Evolutionary conservation across 305 asterid species (phyloP), one percentile per base, ranked within the genome.

Genomic region (Withania somnifera): DNA sequence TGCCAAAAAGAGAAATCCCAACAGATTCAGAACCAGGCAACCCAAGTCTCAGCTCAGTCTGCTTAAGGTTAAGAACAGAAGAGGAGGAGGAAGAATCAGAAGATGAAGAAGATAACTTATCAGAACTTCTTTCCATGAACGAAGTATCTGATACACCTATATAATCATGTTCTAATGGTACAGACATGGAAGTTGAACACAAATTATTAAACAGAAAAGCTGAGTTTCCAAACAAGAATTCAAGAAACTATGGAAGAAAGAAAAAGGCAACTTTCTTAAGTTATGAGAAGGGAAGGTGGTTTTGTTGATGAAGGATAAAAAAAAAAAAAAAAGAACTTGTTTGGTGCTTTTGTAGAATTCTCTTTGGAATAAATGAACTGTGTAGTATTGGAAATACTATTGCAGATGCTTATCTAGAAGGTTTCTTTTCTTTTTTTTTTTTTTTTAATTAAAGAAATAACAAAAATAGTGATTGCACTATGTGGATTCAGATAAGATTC

Each of bases 21-120:
- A 91, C 90, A 24, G 90, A 88, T 68, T 90, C 91, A 0, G 93
- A 90, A 77, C 98, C 98, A 6, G 98, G 98, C 82, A 94, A 81
- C 0, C 98, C 97, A 56, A 94, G 97, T 88, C 96, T 91, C 71
- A 94, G 88, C 84, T 94, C 98, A 13, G 98, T 94, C 83, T 89
- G 92, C 76, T 87, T 89, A 2, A 92, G 90, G 86, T 88, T 88
- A 17, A 88, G 61, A 28, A 30, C 81, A 54, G 87, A 82, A 24
- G 89, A 79, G 67, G 90, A 77, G 1, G 85, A 81, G 5, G 38
- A 32, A 32, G 36, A 32, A 4, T 2, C 3, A 1, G 38, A 34
- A 2, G 38, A 34, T 0, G 38, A 34, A 20, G 88, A 71, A 15
- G 85, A 24, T 13, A 77, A 53, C 79, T 86, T 86, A 56, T 84